Evolutionary conservation across 495 filamentous ascomycete species (phyloP).

Genomic region (Massariosphaeria phaeospora): DNA sequence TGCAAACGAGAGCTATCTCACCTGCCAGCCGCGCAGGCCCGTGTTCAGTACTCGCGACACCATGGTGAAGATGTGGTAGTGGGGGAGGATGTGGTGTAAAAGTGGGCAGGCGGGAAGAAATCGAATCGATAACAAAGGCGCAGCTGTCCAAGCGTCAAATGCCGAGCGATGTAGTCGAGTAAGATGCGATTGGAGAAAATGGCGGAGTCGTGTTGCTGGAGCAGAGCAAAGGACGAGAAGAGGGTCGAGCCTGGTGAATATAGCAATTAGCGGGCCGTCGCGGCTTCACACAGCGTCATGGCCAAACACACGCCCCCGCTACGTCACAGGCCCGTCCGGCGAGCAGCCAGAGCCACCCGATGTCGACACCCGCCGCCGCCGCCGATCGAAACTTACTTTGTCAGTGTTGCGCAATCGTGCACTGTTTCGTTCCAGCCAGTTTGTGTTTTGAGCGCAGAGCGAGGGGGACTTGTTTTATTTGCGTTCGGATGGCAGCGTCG

Average conservation of each 20-base stretch:
- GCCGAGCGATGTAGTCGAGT: neutral
- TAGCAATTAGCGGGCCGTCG: neutral
- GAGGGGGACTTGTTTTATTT: neutral
- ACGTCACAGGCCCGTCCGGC: slow-evolving; percentile 4
- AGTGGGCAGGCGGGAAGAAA: neutral
- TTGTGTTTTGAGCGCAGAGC: too few species aligned
- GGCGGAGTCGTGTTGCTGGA: neutral
- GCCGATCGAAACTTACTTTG: neutral
- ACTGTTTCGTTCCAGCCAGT: neutral
- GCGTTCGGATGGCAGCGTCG: neutral
- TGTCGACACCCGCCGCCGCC: neutral
- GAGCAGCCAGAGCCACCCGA: neutral
- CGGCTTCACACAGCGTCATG: slow-evolving; percentile 4
- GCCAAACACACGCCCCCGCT: neutral
- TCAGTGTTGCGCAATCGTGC: neutral
- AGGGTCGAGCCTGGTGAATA: slow-evolving; percentile 4
- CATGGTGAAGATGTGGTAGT: slow-evolving; percentile 24
- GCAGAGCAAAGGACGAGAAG: neutral
- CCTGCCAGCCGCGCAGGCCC: slow-evolving; percentile 26
- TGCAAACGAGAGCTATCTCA: neutral
- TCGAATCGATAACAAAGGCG: neutral
- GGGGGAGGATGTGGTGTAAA: neutral
- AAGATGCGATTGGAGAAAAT: neutral
- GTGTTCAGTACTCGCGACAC: slow-evolving; percentile 26
- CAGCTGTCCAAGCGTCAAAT: slow-evolving; percentile 13